Percentiles rank a stretch among this genome's conserved stretches.
These are phyloP conservation scores for Helminthosporium solani DNA, from an alignment of 2,329 filamentous ascomycete genomes.

Conservation along the genomic window DNA sequence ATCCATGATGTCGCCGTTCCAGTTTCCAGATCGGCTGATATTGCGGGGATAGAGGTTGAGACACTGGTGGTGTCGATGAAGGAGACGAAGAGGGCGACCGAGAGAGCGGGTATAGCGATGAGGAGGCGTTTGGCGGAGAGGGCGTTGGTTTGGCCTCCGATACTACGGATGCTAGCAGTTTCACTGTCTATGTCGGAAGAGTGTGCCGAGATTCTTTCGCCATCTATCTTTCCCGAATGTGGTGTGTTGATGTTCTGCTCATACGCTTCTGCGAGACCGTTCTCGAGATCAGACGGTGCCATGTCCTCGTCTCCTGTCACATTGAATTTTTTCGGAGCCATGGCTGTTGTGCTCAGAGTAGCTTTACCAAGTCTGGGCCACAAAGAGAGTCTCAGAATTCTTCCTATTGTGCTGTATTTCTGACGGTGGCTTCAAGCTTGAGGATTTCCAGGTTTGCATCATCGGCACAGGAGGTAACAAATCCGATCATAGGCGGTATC, in stretches of 20 bases:
- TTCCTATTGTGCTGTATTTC: too few relatives aligned
- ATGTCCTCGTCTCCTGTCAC: not conserved
- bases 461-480: too few relatives aligned
- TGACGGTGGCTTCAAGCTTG: too few relatives aligned
- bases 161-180: slow-evolving; percentile 8
- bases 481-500: too few relatives aligned
- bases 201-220: not conserved
- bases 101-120: slow-evolving; percentile 16
- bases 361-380: too few relatives aligned
- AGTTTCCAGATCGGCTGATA: slow-evolving; percentile 13
- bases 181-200: not conserved
- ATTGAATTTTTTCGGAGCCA: too few relatives aligned
- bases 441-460: too few relatives aligned
- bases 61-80: slow-evolving; percentile 19
- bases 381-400: too few relatives aligned
- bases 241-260: not conserved
- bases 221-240: not conserved
- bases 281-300: slow-evolving; percentile 7
- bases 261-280: slow-evolving; percentile 3
- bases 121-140: slow-evolving; percentile 12
- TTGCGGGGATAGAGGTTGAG: slow-evolving; percentile 13
- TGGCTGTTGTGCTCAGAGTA: too few relatives aligned
- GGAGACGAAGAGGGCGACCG: slow-evolving; percentile 17
- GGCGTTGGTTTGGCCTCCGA: slow-evolving; percentile 16
- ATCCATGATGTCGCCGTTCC: slow-evolving; percentile 17